Conservation (phyloP, 2,329 filamentous ascomycete genomes). For the Neofusicoccum sp. region DNA sequence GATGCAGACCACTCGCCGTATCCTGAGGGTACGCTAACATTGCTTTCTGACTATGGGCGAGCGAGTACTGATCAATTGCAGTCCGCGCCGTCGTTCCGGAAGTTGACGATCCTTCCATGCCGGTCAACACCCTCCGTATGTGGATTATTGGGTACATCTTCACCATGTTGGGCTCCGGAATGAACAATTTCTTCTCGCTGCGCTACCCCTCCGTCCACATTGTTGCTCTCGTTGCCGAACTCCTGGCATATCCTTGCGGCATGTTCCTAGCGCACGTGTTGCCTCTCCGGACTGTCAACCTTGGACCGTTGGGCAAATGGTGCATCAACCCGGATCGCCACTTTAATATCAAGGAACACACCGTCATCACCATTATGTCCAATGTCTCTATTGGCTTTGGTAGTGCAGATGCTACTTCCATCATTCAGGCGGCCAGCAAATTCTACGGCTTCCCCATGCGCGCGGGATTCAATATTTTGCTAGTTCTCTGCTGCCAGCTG, state of each 20-base stretch:
- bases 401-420: conserved; percentile 70
- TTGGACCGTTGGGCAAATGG: conserved; percentile 54
- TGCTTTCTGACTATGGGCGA: background rate
- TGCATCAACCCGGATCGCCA: conserved; percentile 53
- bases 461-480: conserved; percentile 25
- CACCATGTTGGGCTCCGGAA: conserved; percentile 25
- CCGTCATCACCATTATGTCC: conserved; percentile 63
- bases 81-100: conserved; percentile 16
- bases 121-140: conserved; percentile 9
- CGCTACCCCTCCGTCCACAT: conserved; percentile 32
- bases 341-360: conserved; percentile 63
- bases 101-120: conserved; percentile 13
- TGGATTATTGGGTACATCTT: conserved; percentile 32
- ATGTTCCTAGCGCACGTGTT: conserved; percentile 39
- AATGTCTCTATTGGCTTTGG: conserved; percentile 50
- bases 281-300: conserved; percentile 32
- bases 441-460: conserved; percentile 57
- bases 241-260: conserved; percentile 21
- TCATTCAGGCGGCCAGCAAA: conserved; percentile 67
- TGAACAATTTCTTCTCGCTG: conserved; percentile 33
- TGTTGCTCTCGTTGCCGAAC: conserved; percentile 30
- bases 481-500: conserved; percentile 15
- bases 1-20: conserved; percentile 18
- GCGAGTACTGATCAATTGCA: background rate
- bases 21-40: background rate